A percentile compares a stretch with the other conserved stretches of the same genome.
These are phyloP conservation scores for Hypoxylon sp. DNA, from an alignment of 2,329 filamentous ascomycete genomes.

Conservation along the genomic window DNA sequence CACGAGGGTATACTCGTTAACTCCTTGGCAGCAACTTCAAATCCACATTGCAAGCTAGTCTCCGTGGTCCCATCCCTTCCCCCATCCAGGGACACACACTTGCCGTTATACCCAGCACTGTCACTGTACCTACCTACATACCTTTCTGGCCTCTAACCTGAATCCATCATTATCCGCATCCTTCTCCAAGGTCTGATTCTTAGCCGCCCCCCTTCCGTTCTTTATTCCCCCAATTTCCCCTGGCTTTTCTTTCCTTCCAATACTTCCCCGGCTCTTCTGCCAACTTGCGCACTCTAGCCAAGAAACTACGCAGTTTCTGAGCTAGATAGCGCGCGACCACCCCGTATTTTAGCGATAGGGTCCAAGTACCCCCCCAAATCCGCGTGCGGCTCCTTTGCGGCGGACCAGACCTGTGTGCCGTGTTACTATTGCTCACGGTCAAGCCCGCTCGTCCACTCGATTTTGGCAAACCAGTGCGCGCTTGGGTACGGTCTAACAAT, in stretches of 20 bases:
- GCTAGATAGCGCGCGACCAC: constrained; percentile 39
- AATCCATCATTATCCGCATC: constrained; percentile 42
- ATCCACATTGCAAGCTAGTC: constrained; percentile 35
- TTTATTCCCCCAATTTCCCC: constrained; percentile 36
- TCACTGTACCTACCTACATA: constrained; percentile 36
- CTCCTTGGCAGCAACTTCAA: constrained; percentile 36
- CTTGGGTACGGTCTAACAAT: constrained; percentile 30
- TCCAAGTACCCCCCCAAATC: constrained; percentile 39
- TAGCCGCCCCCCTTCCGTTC: constrained; percentile 44
- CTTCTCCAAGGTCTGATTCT: constrained; percentile 36
- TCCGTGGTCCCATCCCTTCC: constrained; percentile 28
- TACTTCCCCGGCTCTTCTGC: constrained; percentile 43
- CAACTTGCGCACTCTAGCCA: constrained; percentile 40
- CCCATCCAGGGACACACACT: constrained; percentile 26
- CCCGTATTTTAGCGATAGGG: constrained; percentile 36
- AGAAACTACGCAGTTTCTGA: constrained; percentile 35
- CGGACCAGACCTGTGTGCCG: constrained; percentile 34
- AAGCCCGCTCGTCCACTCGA: constrained; percentile 20
- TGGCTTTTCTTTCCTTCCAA: constrained; percentile 22
- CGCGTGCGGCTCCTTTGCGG: constrained; percentile 41
- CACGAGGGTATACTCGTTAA: constrained; percentile 39
- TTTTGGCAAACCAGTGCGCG: constrained; percentile 23
- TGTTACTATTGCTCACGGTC: constrained; percentile 34
- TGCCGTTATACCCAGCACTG: constrained; percentile 41
- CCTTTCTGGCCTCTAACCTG: constrained; percentile 37